A percentile compares a stretch with the other conserved stretches of the same genome.
These are phyloP conservation scores for Ogataea siamensis DNA, from an alignment of 805 yeast species.

Conservation along the genomic window DNA sequence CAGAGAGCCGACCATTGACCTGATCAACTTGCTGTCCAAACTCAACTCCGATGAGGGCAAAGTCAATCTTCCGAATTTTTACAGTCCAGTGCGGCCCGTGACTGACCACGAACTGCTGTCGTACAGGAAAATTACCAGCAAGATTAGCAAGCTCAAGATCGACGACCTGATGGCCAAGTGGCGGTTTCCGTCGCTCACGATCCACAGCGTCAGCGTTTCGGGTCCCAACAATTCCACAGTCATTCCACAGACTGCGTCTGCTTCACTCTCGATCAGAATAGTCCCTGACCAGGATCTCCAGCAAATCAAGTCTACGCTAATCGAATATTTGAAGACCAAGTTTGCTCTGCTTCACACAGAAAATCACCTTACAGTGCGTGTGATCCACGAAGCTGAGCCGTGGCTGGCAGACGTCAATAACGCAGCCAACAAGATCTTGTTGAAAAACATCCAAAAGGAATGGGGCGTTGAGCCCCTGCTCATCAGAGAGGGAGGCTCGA, in stretches of 20 bases:
- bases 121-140: conserved; percentile 58
- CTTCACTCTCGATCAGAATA: conserved; percentile 76
- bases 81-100: conserved; percentile 61
- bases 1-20: conserved; percentile 85
- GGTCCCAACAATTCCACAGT: conserved; percentile 91
- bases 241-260: conserved; percentile 77
- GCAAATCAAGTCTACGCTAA: conserved; percentile 51
- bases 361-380: conserved; percentile 58
- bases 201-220: conserved; percentile 80
- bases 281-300: conserved; percentile 84
- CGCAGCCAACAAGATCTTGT: conserved; percentile 65
- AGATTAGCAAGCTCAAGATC: conserved; percentile 32
- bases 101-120: conserved; percentile 55
- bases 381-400: conserved; percentile 88
- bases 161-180: conserved; percentile 72
- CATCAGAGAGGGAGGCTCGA: conserved; percentile 95
- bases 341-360: conserved; percentile 55
- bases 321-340: conserved; percentile 41
- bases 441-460: conserved; percentile 56
- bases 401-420: conserved; percentile 91
- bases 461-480: conserved; percentile 84
- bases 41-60: conserved; percentile 56
- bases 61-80: conserved; percentile 66
- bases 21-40: conserved; percentile 67
- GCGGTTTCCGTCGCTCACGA: conserved; percentile 86